Percentiles rank a stretch among this genome's conserved stretches.
phyloP scores from a whole-genome alignment of 225 moss, liverwort and hornwort species.

The Polytrichum commune region DNA sequence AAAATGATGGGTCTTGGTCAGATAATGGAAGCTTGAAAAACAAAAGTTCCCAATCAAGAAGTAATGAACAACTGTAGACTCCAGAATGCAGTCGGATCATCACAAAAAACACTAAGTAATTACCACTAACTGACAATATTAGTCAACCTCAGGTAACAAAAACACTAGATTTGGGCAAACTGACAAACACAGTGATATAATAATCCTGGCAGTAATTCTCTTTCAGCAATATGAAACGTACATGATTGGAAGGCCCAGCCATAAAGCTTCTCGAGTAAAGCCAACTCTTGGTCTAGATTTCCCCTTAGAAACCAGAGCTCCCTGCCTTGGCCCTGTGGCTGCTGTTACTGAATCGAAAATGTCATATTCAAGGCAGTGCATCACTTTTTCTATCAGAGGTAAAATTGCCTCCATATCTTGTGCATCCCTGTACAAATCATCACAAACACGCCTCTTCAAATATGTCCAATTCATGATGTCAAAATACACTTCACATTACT shows the following conservation, averaged over 20 bases:
- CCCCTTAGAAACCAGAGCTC: conserved; percentile 17
- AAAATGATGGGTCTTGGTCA: background rate
- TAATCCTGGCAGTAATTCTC: no score
- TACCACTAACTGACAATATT: no score
- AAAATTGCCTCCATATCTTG: conserved; percentile 76
- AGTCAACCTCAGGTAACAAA: conserved; percentile 6
- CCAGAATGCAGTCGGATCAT: no score
- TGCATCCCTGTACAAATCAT: conserved; percentile 42
- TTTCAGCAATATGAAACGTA: conserved; percentile 8
- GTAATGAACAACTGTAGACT: no score
- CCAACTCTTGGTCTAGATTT: conserved; percentile 59
- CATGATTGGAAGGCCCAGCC: conserved; percentile 89
- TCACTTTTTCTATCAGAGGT: conserved; percentile 69
- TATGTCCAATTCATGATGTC: background rate
- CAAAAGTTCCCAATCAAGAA: no score
- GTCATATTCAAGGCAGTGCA: conserved; percentile 79
- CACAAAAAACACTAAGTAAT: no score
- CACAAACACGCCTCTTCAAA: no score
- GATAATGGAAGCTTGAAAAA: no score
- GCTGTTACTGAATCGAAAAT: conserved; percentile 37
- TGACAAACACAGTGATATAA: no score
- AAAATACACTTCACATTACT: no score
- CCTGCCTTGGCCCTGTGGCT: conserved; percentile 20
- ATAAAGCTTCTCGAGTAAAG: conserved; percentile 73
- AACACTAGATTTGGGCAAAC: background rate